Evolutionary conservation across 176 grass and related monocot species (phyloP).

Genomic region (Raddia distichophylla): DNA sequence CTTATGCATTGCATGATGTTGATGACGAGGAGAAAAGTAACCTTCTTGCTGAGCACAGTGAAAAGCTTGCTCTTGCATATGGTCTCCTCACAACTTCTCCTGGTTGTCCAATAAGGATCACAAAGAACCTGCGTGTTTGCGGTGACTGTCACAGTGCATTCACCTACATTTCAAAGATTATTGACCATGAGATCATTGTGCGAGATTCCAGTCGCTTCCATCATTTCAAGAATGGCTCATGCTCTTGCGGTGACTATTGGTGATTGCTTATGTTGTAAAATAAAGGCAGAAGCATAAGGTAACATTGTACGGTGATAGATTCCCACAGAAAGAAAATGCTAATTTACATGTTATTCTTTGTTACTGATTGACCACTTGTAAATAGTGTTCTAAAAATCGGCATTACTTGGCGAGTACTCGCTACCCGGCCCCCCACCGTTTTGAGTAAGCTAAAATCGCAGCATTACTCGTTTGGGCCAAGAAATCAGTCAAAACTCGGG

Average conservation of each 20-base stretch:
- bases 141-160: conserved; percentile 89
- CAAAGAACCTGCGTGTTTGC: conserved; percentile 82
- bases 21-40: conserved; percentile 86
- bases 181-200: conserved; percentile 87
- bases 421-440: too few species aligned
- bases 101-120: conserved; percentile 78
- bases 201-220: conserved; percentile 88
- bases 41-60: conserved; percentile 76
- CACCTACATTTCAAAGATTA: conserved; percentile 72
- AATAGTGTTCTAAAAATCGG: too few species aligned
- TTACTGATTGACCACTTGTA: background rate
- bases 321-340: background rate
- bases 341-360: conserved; percentile 29
- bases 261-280: conserved; percentile 30
- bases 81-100: conserved; percentile 68
- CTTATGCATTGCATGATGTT: conserved; percentile 85
- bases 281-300: background rate
- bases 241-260: conserved; percentile 82
- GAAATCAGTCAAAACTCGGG: too few species aligned
- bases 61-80: conserved; percentile 88
- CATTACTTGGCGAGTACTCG: too few species aligned
- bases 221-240: conserved; percentile 78
- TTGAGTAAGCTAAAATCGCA: too few species aligned
- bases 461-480: too few species aligned
- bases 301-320: conserved; percentile 4